phyloP scores from a whole-genome alignment of 1,284 basidiomycete species.

The Heterobasidion occidentale region DNA sequence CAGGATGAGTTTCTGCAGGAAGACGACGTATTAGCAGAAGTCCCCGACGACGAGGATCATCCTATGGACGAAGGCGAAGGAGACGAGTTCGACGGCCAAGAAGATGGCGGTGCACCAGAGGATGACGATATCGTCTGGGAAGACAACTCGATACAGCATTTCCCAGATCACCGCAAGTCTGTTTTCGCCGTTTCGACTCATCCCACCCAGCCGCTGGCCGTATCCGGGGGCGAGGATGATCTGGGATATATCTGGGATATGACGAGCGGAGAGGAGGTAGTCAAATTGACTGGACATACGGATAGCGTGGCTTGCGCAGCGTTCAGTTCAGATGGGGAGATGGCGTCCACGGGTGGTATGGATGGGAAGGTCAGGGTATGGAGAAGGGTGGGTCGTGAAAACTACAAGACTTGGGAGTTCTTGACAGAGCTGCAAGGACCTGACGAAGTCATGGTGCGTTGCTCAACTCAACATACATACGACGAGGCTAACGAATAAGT shows the following conservation, averaged over 20 bases:
- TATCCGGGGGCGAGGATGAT: slow-evolving; percentile 95
- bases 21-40: slow-evolving; percentile 57
- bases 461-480: neutral
- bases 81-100: slow-evolving; percentile 50
- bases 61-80: slow-evolving; percentile 77
- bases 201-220: slow-evolving; percentile 79
- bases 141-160: slow-evolving; percentile 63
- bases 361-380: slow-evolving; percentile 92
- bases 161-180: slow-evolving; percentile 57
- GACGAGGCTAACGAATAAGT: neutral
- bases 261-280: slow-evolving; percentile 73
- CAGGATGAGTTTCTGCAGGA: neutral
- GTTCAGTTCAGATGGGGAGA: slow-evolving; percentile 85
- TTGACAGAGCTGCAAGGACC: slow-evolving; percentile 88
- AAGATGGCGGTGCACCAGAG: slow-evolving; percentile 20
- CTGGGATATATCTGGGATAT: slow-evolving; percentile 92
- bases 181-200: slow-evolving; percentile 86
- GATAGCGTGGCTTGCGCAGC: slow-evolving; percentile 82
- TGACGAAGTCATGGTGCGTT: slow-evolving; percentile 86
- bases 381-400: slow-evolving; percentile 70
- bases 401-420: slow-evolving; percentile 85
- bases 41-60: slow-evolving; percentile 59
- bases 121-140: slow-evolving; percentile 36
- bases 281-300: slow-evolving; percentile 83
- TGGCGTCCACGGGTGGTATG: slow-evolving; percentile 95